Evolutionary conservation across 768 basidiomycete species (phyloP).

Genomic region (Termitomyces sp.): DNA sequence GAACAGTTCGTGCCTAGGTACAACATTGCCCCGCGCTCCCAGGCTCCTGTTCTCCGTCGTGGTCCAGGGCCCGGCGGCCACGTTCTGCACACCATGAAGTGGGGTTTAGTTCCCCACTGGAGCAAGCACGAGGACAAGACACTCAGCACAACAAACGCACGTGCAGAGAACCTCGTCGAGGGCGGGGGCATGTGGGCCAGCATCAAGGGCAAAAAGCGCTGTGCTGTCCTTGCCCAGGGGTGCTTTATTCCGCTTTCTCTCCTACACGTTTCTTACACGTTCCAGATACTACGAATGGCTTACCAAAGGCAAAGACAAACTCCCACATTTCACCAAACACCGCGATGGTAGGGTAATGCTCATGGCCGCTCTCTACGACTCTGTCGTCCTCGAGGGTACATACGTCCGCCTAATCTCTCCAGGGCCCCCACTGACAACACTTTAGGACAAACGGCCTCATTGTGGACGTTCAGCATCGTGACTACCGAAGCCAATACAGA

Average conservation of each 20-base stretch:
- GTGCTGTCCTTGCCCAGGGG: slow-evolving; percentile 80
- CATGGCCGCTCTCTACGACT: slow-evolving; percentile 86
- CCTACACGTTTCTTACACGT: not conserved
- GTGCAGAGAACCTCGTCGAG: slow-evolving; percentile 73
- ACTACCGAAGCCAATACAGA: slow-evolving; percentile 73
- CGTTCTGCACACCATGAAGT: slow-evolving; percentile 79
- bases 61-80: slow-evolving; percentile 25
- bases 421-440: not conserved
- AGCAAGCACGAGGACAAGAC: slow-evolving; percentile 65
- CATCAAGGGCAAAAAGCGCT: slow-evolving; percentile 78
- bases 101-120: slow-evolving; percentile 89
- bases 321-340: slow-evolving; percentile 78
- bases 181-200: slow-evolving; percentile 82
- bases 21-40: slow-evolving; percentile 80
- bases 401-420: not conserved
- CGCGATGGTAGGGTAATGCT: slow-evolving; percentile 65
- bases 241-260: not conserved
- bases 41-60: slow-evolving; percentile 69
- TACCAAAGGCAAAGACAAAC: slow-evolving; percentile 70
- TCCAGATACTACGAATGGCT: slow-evolving; percentile 93
- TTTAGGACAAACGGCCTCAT: slow-evolving; percentile 45
- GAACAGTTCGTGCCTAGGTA: slow-evolving; percentile 61
- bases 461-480: slow-evolving; percentile 87
- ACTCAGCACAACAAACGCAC: slow-evolving; percentile 86
- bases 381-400: slow-evolving; percentile 56